A percentile compares a stretch with the other conserved stretches of the same genome.
Conservation (phyloP, 441 rosid genomes). For the Pelargonium australe region DNA sequence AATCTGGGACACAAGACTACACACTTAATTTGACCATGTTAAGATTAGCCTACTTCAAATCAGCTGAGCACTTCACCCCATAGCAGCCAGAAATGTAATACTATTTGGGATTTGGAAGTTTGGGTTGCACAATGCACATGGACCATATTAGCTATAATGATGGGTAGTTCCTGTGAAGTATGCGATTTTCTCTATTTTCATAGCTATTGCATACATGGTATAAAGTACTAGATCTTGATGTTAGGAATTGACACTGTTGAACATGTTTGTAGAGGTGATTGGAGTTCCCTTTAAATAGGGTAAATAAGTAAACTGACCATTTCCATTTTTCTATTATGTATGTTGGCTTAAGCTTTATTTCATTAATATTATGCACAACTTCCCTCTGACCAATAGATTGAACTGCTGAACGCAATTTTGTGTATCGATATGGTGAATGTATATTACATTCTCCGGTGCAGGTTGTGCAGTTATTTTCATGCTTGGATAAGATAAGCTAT, state of each 20-base stretch:
- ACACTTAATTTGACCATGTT: background rate
- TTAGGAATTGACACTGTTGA: background rate
- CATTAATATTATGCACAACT: background rate
- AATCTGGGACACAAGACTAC: no score
- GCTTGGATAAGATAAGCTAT: conserved; percentile 94
- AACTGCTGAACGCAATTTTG: background rate
- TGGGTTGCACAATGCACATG: background rate
- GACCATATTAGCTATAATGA: background rate
- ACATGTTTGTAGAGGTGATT: background rate
- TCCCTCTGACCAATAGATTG: background rate
- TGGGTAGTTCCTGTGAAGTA: background rate
- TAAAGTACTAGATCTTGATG: background rate
- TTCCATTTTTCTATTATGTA: background rate
- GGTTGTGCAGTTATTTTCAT: conserved; percentile 95
- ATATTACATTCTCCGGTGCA: conserved; percentile 34
- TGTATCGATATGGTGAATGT: conserved; percentile 16
- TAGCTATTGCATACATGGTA: background rate
- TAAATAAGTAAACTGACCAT: background rate
- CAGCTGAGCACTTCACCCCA: background rate
- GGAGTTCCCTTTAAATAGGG: background rate
- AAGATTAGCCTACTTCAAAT: background rate
- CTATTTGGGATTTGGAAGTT: background rate
- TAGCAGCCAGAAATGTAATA: background rate
- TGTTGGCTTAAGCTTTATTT: no score
- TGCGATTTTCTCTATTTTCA: background rate